phyloP scores from a whole-genome alignment of 331 rosid genomes.

The Telfairia occidentalis region DNA sequence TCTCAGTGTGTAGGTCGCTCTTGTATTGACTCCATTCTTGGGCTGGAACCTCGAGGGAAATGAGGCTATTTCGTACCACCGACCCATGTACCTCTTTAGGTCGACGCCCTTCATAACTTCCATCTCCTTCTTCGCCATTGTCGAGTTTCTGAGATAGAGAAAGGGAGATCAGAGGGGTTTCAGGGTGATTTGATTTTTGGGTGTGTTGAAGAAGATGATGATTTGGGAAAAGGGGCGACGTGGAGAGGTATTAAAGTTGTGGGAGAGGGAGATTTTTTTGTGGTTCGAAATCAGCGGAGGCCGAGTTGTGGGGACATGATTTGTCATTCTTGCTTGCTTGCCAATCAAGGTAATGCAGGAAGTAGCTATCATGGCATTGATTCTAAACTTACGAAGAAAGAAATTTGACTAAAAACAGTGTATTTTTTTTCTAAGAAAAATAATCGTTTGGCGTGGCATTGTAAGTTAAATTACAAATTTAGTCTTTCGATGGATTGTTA shows the following conservation, averaged over 20 bases:
- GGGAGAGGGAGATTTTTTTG: background rate
- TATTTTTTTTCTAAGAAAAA: no score
- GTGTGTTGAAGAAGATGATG: background rate
- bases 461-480: no score
- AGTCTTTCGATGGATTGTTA: no score
- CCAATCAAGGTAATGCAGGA: background rate
- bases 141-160: background rate
- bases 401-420: background rate
- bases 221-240: background rate
- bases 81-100: conserved; percentile 65
- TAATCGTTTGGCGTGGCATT: no score
- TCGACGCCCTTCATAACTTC: conserved; percentile 48
- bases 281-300: background rate
- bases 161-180: background rate
- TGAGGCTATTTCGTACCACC: conserved; percentile 92
- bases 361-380: background rate
- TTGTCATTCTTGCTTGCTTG: background rate
- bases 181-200: background rate
- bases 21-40: conserved; percentile 48
- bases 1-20: conserved; percentile 82
- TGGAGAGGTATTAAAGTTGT: background rate
- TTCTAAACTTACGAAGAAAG: background rate
- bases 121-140: conserved; percentile 51
- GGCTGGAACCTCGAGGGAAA: conserved; percentile 77
- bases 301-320: background rate